Evolutionary conservation across 495 filamentous ascomycete genomes (phyloP).

Genomic region (Talaromyces wortmannii): DNA sequence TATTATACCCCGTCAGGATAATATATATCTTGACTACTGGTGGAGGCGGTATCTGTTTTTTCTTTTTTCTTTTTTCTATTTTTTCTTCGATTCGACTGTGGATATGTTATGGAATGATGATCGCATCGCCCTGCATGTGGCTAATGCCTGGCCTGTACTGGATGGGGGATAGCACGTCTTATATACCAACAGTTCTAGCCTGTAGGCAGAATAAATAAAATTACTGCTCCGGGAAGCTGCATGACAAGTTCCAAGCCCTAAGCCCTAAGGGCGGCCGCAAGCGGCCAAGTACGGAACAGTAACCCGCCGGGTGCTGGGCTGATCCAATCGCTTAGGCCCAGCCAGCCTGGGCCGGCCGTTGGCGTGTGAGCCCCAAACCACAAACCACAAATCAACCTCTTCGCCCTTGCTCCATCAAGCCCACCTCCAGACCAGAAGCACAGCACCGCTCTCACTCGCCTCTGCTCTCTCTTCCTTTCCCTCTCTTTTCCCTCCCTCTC

Average conservation of each 20-base stretch:
- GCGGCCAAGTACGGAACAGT: constrained; percentile 3
- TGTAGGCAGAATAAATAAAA: too few species aligned
- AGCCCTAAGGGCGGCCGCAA: constrained; percentile 3
- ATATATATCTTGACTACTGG: background rate
- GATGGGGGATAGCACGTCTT: too few species aligned
- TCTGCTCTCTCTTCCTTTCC: background rate
- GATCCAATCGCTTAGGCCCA: constrained; percentile 5
- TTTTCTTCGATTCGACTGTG: background rate
- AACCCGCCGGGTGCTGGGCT: constrained; percentile 4
- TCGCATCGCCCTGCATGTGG: too few species aligned
- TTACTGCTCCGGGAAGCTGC: too few species aligned
- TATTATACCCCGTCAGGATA: constrained; percentile 4
- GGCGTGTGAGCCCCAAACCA: background rate
- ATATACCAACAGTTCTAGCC: too few species aligned
- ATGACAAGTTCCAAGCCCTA: background rate
- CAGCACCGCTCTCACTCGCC: background rate
- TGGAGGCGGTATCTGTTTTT: background rate
- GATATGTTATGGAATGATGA: too few species aligned
- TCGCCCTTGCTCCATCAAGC: background rate
- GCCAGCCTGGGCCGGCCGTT: background rate
- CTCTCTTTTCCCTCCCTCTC: constrained; percentile 7
- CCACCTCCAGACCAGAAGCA: background rate
- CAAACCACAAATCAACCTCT: constrained; percentile 4
- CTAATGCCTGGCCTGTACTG: too few species aligned
- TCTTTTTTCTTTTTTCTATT: background rate